Evolutionary conservation across 2,329 filamentous ascomycete genomes (phyloP).

Genomic region (Exophiala oligosperma): DNA sequence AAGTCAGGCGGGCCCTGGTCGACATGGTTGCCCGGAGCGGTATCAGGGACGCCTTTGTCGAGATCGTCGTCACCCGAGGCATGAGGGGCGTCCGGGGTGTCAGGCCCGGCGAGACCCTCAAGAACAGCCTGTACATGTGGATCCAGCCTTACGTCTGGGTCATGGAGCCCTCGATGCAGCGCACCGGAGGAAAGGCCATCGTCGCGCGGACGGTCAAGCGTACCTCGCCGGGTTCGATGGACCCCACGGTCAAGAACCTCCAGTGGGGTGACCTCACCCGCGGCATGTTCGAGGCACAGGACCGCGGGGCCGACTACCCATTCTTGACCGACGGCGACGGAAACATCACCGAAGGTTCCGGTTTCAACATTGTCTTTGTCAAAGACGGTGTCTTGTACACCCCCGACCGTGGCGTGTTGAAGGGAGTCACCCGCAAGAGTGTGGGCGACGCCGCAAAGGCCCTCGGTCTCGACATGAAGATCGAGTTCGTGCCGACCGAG

Average conservation of each 20-base stretch:
- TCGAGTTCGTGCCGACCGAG: constrained; percentile 46
- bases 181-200: constrained; percentile 43
- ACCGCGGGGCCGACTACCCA: constrained; percentile 49
- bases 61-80: constrained; percentile 54
- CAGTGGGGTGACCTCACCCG: constrained; percentile 53
- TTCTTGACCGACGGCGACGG: constrained; percentile 54
- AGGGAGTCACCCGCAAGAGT: constrained; percentile 52
- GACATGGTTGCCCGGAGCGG: constrained; percentile 50
- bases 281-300: constrained; percentile 48
- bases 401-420: constrained; percentile 48
- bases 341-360: constrained; percentile 53
- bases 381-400: constrained; percentile 50
- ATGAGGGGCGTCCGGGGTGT: constrained; percentile 43
- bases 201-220: constrained; percentile 49
- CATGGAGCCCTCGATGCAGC: constrained; percentile 49
- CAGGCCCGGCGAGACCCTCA: constrained; percentile 36
- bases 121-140: constrained; percentile 50
- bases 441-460: constrained; percentile 46
- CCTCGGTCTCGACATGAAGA: constrained; percentile 37
- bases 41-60: constrained; percentile 52
- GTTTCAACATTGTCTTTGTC: constrained; percentile 51
- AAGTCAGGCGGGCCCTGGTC: constrained; percentile 42
- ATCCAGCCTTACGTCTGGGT: constrained; percentile 53
- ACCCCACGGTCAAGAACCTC: constrained; percentile 55
- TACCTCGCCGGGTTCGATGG: constrained; percentile 47